A percentile compares a stretch with the other conserved stretches of the same genome.
Evolutionary conservation across 106 monocot species (phyloP).

Genomic region (Acanthochlamys bracteata): DNA sequence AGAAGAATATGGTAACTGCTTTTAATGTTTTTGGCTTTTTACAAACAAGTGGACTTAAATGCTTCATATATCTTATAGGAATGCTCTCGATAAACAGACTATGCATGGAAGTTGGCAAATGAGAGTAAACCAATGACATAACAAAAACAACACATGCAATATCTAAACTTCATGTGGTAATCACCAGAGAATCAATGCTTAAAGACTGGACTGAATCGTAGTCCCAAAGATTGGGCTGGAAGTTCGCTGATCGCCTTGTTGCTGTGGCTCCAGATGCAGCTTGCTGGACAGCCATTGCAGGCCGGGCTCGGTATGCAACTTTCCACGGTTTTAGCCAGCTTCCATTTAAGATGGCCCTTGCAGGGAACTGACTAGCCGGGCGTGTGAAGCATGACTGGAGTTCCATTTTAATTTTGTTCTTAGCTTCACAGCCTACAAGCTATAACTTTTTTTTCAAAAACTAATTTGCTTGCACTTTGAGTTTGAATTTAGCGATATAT

Average conservation of each 20-base stretch:
- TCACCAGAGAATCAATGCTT: neutral
- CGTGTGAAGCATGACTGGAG: neutral
- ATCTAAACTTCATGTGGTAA: neutral
- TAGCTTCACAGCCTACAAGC: neutral
- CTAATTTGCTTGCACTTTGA: no score
- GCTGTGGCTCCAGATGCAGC: neutral
- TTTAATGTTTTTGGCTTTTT: no score
- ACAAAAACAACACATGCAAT: neutral
- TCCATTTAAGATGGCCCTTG: neutral
- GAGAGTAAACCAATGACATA: neutral
- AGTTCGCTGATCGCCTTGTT: slow-evolving; percentile 6
- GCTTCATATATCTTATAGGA: no score
- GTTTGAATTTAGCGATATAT: no score
- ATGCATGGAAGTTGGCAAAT: no score
- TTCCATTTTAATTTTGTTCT: neutral
- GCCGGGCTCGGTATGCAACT: neutral
- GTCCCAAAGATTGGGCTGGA: slow-evolving; percentile 10
- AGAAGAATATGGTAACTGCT: no score
- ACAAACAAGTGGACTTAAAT: no score
- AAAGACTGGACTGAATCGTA: neutral
- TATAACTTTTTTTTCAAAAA: no score
- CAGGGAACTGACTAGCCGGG: neutral
- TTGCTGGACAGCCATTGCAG: neutral
- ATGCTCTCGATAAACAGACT: no score
- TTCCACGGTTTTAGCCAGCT: neutral